Conservation (phyloP, 768 basidiomycete genomes). For the Gautieria morchelliformis region DNA sequence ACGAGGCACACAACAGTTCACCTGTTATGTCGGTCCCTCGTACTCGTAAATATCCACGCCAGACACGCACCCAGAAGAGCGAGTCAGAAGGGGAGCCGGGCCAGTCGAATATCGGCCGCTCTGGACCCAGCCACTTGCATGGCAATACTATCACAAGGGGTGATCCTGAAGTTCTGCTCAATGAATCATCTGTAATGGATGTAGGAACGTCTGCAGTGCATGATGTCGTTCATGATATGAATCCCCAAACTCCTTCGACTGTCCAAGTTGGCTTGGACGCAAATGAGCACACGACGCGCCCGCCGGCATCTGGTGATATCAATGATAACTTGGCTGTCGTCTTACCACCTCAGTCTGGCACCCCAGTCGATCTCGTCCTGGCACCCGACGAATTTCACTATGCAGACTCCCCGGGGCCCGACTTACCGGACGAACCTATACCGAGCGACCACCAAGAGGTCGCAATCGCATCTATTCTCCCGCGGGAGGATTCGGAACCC, state of each 20-base stretch:
- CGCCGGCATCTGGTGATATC: too few species aligned
- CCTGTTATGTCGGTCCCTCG: neutral
- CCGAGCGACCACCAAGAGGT: neutral
- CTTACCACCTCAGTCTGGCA: neutral
- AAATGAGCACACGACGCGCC: too few species aligned
- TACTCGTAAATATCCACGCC: neutral
- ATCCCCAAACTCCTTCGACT: too few species aligned
- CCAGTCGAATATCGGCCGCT: neutral
- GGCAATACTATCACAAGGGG: too few species aligned
- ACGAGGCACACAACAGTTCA: neutral
- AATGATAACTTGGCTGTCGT: neutral
- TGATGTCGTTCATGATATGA: neutral
- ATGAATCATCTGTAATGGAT: neutral
- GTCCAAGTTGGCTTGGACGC: too few species aligned
- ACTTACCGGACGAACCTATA: neutral
- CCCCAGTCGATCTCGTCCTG: conserved; percentile 1
- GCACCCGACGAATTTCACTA: neutral
- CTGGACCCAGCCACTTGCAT: too few species aligned
- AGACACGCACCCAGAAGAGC: neutral
- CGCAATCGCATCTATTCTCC: neutral
- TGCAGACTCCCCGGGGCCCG: neutral
- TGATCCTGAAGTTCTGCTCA: too few species aligned
- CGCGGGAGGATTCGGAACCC: neutral
- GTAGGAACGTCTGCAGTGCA: neutral
- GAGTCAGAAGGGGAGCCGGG: neutral